A percentile compares a stretch with the other conserved stretches of the same genome.
These are phyloP conservation scores for Rhizopus delemar DNA, from an alignment of 371 early-diverging fungal species.

Conservation along the genomic window DNA sequence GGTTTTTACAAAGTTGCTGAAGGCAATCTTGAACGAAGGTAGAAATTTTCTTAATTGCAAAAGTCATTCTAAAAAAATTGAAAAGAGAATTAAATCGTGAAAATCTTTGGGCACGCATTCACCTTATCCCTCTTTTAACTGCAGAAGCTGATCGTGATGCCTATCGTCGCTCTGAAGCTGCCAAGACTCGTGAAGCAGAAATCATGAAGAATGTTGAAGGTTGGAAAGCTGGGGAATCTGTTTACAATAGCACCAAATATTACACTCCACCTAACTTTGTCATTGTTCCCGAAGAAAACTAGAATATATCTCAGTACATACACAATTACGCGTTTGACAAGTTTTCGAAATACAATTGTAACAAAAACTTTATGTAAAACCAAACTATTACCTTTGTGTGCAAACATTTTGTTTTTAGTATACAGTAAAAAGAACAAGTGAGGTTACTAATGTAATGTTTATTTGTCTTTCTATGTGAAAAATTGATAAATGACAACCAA, in stretches of 20 bases:
- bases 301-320: conserved; percentile 6
- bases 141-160: conserved; percentile 94
- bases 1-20: conserved; percentile 65
- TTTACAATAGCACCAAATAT: conserved; percentile 80
- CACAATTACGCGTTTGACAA: no score
- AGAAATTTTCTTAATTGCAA: conserved; percentile 10
- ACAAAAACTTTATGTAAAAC: no score
- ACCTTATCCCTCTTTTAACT: conserved; percentile 85
- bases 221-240: conserved; percentile 78
- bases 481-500: conserved; percentile 3
- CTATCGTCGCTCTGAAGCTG: conserved; percentile 80
- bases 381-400: no score
- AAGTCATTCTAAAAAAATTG: neutral
- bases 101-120: conserved; percentile 91
- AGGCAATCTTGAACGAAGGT: conserved; percentile 79
- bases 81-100: conserved; percentile 89
- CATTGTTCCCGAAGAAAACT: conserved; percentile 49
- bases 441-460: neutral
- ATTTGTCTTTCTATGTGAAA: neutral
- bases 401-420: no score
- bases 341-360: no score
- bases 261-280: conserved; percentile 70
- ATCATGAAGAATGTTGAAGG: conserved; percentile 87
- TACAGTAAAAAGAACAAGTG: no score
- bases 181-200: conserved; percentile 77